These are phyloP conservation scores for Apium graveolens DNA, from an alignment of 129 eudicot genomes.

Conservation along the genomic window DNA sequence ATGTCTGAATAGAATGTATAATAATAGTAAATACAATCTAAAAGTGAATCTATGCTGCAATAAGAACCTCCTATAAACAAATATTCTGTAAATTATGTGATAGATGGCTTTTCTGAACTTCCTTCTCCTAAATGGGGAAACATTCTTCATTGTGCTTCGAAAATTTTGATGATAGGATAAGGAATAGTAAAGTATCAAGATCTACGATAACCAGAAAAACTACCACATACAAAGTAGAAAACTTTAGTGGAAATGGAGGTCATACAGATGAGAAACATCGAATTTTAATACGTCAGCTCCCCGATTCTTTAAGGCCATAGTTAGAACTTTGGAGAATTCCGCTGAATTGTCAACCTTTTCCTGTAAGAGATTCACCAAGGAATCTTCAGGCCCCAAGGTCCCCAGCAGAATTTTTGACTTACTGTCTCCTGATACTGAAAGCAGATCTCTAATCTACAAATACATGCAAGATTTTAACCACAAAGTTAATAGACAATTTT, in stretches of 20 bases:
- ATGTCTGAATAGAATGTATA: background rate
- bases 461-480: slow-evolving; percentile 19
- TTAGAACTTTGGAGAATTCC: slow-evolving; percentile 67
- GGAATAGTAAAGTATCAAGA: background rate
- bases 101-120: background rate
- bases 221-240: background rate
- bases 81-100: background rate
- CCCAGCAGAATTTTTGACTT: slow-evolving; percentile 32
- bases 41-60: background rate
- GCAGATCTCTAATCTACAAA: slow-evolving; percentile 69
- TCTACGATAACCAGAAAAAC: background rate
- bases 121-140: background rate
- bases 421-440: slow-evolving; percentile 45
- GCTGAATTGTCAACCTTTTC: slow-evolving; percentile 78
- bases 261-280: slow-evolving; percentile 86
- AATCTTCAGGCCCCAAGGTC: slow-evolving; percentile 56
- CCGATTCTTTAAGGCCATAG: slow-evolving; percentile 60
- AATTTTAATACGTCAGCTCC: slow-evolving; percentile 49
- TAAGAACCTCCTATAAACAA: background rate
- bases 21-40: background rate
- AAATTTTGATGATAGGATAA: background rate
- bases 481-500: background rate
- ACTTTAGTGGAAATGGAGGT: slow-evolving; percentile 9
- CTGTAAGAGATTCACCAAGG: slow-evolving; percentile 56
- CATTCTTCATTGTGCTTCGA: background rate